Conservation (phyloP, 139 green algal genomes). For the Auxenochlorella protothecoides region DNA sequence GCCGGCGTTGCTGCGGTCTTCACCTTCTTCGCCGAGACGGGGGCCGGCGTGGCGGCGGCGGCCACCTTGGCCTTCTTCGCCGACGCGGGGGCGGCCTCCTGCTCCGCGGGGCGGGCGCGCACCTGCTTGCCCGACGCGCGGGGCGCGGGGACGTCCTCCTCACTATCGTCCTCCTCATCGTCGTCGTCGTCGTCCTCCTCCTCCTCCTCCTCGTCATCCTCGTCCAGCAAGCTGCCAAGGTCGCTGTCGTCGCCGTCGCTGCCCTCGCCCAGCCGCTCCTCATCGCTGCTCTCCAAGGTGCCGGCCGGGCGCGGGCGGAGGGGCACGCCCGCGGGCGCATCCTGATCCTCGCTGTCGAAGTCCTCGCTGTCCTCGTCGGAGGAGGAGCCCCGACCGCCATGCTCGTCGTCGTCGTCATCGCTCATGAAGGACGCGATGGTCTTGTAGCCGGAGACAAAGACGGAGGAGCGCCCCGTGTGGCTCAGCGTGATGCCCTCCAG, state of each 20-base stretch:
- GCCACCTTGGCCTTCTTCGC: no score
- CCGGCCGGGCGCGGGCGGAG: background rate
- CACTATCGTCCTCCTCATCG: background rate
- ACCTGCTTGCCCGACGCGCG: no score
- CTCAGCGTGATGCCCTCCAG: conserved; percentile 15
- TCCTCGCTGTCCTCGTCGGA: no score
- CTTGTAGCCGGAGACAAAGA: conserved; percentile 26
- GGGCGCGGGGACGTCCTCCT: background rate
- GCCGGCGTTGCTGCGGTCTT: no score
- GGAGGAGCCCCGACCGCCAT: background rate
- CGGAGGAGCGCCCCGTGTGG: conserved; percentile 14
- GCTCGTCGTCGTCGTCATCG: conserved; percentile 2
- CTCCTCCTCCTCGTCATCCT: background rate
- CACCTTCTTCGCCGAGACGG: no score
- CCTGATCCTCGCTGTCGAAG: background rate
- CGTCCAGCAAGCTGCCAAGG: background rate
- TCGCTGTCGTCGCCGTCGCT: background rate
- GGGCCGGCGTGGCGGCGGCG: no score
- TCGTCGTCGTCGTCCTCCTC: background rate
- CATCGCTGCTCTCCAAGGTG: background rate
- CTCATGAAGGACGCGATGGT: conserved; percentile 6
- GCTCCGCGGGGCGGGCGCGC: no score
- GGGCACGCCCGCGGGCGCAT: background rate
- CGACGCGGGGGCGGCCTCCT: no score
- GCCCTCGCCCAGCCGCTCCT: background rate